Percentiles rank a stretch among this genome's conserved stretches.
phyloP scores from a whole-genome alignment of 192 early-diverging fungal species.

The Obelidium mucronatum region DNA sequence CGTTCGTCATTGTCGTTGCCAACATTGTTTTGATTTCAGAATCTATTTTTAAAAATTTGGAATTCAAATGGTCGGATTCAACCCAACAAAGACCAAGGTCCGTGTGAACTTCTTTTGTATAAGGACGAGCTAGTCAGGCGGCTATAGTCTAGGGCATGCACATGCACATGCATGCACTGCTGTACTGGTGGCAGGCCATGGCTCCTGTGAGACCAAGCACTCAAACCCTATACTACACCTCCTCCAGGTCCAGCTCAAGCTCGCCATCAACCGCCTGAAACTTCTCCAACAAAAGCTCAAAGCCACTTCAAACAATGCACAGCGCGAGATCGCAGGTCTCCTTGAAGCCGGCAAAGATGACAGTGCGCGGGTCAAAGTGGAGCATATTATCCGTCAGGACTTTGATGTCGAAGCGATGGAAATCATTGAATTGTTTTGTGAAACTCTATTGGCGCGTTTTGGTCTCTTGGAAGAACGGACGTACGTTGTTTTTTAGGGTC shows the following conservation, averaged over 20 bases:
- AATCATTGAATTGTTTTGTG: constrained; percentile 90
- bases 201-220: too few relatives aligned
- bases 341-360: constrained; percentile 85
- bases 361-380: constrained; percentile 85
- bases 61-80: too few relatives aligned
- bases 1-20: too few relatives aligned
- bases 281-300: constrained; percentile 89
- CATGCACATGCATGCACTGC: too few relatives aligned
- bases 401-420: constrained; percentile 92
- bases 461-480: constrained; percentile 85
- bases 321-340: constrained; percentile 83
- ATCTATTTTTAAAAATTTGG: too few relatives aligned
- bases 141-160: too few relatives aligned
- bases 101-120: too few relatives aligned
- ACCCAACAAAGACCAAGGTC: background rate
- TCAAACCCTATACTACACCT: background rate
- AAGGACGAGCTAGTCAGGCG: too few relatives aligned
- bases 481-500: constrained; percentile 45
- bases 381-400: constrained; percentile 96
- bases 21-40: too few relatives aligned
- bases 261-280: constrained; percentile 86
- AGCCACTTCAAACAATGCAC: constrained; percentile 72
- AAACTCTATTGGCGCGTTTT: constrained; percentile 85
- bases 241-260: constrained; percentile 84
- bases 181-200: too few relatives aligned